A percentile compares a stretch with the other conserved stretches of the same genome.
These are phyloP conservation scores for Ascochyta rabiei DNA, from an alignment of 2,329 filamentous ascomycete species.

Conservation along the genomic window DNA sequence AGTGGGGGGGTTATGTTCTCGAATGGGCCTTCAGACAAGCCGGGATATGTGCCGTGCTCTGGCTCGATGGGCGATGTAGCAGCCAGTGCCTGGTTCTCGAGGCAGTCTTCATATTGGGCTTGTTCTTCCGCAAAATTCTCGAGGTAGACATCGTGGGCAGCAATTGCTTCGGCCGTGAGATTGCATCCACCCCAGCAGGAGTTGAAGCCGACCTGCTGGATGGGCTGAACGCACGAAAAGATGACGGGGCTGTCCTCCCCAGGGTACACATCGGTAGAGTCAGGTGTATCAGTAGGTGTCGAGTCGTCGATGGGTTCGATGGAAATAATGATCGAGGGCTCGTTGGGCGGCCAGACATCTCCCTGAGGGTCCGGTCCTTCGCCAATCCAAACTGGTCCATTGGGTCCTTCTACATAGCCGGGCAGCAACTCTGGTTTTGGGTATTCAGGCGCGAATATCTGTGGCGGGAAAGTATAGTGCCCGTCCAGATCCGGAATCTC, in stretches of 20 bases:
- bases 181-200: constrained; percentile 10
- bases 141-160: constrained; percentile 2
- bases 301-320: neutral
- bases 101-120: neutral
- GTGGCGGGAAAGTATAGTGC: neutral
- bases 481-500: constrained; percentile 12
- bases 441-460: neutral
- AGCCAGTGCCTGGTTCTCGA: neutral
- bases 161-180: constrained; percentile 5
- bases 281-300: neutral
- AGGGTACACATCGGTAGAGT: neutral
- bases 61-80: neutral
- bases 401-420: neutral
- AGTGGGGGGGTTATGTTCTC: neutral
- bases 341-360: neutral
- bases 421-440: constrained; percentile 1
- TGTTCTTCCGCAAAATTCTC: constrained; percentile 1
- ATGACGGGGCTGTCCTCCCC: neutral
- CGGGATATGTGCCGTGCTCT: neutral
- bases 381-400: constrained; percentile 8
- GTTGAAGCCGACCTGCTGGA: constrained; percentile 8
- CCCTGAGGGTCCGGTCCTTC: constrained; percentile 2
- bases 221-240: neutral
- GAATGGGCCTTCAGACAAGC: neutral
- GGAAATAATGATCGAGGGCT: neutral